Percentiles rank a stretch among this genome's conserved stretches.
Conservation (phyloP, 345 rosid species). For the Pistacia vera region DNA sequence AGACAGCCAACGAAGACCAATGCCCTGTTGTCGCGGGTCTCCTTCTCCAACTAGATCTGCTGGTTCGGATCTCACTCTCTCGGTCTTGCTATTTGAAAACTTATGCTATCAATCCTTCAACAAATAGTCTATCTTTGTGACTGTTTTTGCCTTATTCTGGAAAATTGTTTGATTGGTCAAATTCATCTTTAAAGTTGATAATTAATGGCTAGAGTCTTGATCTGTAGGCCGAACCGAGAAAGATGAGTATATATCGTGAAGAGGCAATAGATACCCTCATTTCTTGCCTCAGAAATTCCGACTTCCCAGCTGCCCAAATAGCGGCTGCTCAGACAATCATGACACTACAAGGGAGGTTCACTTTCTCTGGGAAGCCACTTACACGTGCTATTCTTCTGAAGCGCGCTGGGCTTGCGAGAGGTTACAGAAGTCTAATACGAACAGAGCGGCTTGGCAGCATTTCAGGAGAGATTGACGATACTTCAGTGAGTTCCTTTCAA, state of each 20-base stretch:
- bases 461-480: slow-evolving; percentile 47
- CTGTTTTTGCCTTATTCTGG: not conserved
- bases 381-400: slow-evolving; percentile 55
- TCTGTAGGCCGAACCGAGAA: slow-evolving; percentile 66
- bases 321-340: slow-evolving; percentile 59
- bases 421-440: slow-evolving; percentile 43
- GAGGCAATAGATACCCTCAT: slow-evolving; percentile 71
- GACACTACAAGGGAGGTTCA: slow-evolving; percentile 64
- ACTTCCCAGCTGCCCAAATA: slow-evolving; percentile 53
- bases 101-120: not conserved
- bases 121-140: not conserved
- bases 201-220: slow-evolving; percentile 9
- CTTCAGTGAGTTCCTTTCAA: slow-evolving; percentile 37
- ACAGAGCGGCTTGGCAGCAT: slow-evolving; percentile 39
- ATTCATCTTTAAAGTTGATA: not conserved
- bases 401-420: slow-evolving; percentile 53
- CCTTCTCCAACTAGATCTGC: slow-evolving; percentile 71
- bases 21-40: slow-evolving; percentile 61
- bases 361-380: slow-evolving; percentile 58
- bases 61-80: slow-evolving; percentile 41
- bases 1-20: slow-evolving; percentile 49
- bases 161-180: not conserved
- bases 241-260: slow-evolving; percentile 77
- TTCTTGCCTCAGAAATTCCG: slow-evolving; percentile 55
- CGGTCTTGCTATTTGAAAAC: not conserved